Evolutionary conservation across 164 flowering plant species (phyloP).

Genomic region (Berberis thunbergii): DNA sequence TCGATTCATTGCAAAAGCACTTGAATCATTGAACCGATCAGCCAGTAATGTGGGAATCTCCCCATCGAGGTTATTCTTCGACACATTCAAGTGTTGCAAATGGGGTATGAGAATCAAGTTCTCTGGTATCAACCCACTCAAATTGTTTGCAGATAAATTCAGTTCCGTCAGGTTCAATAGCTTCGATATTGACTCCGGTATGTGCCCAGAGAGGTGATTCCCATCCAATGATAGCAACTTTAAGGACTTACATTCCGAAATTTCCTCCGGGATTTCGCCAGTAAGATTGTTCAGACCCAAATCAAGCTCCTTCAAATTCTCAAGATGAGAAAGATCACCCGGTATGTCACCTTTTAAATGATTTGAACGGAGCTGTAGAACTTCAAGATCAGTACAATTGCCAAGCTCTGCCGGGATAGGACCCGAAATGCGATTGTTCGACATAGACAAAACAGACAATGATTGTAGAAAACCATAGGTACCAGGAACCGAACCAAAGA

Average conservation of each 20-base stretch:
- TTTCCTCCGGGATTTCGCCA: constrained; percentile 32
- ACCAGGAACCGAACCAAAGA: constrained; percentile 46
- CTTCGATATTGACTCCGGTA: constrained; percentile 39
- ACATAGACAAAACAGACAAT: constrained; percentile 39
- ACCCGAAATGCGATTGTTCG: constrained; percentile 35
- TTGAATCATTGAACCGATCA: constrained; percentile 46
- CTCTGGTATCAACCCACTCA: constrained; percentile 43
- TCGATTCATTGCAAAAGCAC: constrained; percentile 40
- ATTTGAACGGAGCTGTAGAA: constrained; percentile 42
- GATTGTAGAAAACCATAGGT: constrained; percentile 47
- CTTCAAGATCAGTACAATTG: constrained; percentile 44
- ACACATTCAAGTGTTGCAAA: constrained; percentile 37
- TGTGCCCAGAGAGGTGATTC: constrained; percentile 40
- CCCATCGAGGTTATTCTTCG: constrained; percentile 41
- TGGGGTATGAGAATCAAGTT: constrained; percentile 22
- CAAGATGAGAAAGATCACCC: constrained; percentile 29
- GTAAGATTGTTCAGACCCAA: constrained; percentile 36
- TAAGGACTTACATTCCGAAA: constrained; percentile 33
- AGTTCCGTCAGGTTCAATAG: constrained; percentile 27
- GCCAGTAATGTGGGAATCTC: constrained; percentile 59
- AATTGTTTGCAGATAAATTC: constrained; percentile 43
- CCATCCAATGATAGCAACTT: constrained; percentile 24
- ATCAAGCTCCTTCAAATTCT: constrained; percentile 42
- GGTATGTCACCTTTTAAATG: constrained; percentile 39
- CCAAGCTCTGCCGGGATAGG: constrained; percentile 46